Conservation (phyloP, 495 filamentous ascomycete species). For the Entonaema liquescens region DNA sequence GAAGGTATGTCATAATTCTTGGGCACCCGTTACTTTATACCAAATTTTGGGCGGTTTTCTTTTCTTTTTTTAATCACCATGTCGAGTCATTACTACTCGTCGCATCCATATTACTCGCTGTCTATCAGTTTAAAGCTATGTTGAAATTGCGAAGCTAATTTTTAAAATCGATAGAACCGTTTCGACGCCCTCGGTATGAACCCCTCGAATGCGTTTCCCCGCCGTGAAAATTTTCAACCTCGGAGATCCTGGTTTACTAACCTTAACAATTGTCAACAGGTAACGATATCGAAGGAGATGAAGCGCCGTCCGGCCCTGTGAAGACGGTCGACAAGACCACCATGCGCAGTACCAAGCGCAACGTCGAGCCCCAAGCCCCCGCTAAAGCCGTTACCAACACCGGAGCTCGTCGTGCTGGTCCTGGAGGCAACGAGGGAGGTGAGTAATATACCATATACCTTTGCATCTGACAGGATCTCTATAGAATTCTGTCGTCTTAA, state of each 20-base stretch:
- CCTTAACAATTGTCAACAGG: constrained; percentile 59
- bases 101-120: neutral
- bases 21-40: neutral
- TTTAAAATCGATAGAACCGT: constrained; percentile 67
- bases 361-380: constrained; percentile 78
- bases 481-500: constrained; percentile 2
- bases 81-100: neutral
- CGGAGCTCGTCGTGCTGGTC: constrained; percentile 61
- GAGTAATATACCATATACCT: constrained; percentile 31
- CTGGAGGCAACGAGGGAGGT: constrained; percentile 86
- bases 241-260: constrained; percentile 40
- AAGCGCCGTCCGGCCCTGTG: constrained; percentile 78
- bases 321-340: constrained; percentile 87
- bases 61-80: constrained; percentile 4
- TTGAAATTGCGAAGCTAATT: constrained; percentile 41
- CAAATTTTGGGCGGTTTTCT: neutral
- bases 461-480: constrained; percentile 11
- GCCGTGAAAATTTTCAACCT: constrained; percentile 43
- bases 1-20: constrained; percentile 58
- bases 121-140: constrained; percentile 15
- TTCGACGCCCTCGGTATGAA: constrained; percentile 88
- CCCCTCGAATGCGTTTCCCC: constrained; percentile 38
- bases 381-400: constrained; percentile 55
- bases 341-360: constrained; percentile 85
- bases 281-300: constrained; percentile 86